Evolutionary conservation across 1,139 yeast species (phyloP), one percentile per base, ranked within the genome.

Genomic region (Suhomyces maxii): DNA sequence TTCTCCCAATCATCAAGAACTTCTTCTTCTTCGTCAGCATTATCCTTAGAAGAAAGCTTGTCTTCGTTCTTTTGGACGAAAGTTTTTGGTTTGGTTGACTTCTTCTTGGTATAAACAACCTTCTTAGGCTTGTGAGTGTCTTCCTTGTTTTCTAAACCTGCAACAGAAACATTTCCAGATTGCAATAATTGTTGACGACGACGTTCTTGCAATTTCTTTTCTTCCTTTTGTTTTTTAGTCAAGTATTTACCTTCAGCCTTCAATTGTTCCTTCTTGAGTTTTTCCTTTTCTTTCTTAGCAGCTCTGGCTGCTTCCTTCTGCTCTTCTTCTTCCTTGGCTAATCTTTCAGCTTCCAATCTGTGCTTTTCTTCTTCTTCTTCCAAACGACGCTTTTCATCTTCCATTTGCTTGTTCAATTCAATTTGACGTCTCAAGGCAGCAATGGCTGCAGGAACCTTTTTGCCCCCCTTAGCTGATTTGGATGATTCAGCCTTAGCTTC

Each of bases 191-290:
- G 93, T 56, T 88, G 86, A 67, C 96, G 88, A 73, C 98, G 89
- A 65, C 88, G 86, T 63, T 93, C 98, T 61, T 85, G 83, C 40
- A 85, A 69, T 48, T 84, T 88, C 74, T 88, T 87, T 64, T 90
- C 96, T 68, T 91, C 97, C 69, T 88, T 89, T 74, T 93, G 99
- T 65, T 91, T 93, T 74, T 89, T 93, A 50, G 97, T 88, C 64
- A 87, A 69, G 47, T 82, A 78, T 59, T 86, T 93, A 61, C 99
- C 99, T 68, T 91, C 97, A 26, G 97, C 95, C 71, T 89, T 88
- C 67, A 86, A 75, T 67, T 83, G 86, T 59, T 86, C 93, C 58
- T 77, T 83, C 75, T 86, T 81, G 61, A 84, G 82, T 69, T 82
- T 89, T 61, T 86, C 95, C 62, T 85, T 93, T 61, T 89, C 96